Evolutionary conservation across 805 yeast genomes (phyloP).

Genomic region (Spencermartinsiella europaea): DNA sequence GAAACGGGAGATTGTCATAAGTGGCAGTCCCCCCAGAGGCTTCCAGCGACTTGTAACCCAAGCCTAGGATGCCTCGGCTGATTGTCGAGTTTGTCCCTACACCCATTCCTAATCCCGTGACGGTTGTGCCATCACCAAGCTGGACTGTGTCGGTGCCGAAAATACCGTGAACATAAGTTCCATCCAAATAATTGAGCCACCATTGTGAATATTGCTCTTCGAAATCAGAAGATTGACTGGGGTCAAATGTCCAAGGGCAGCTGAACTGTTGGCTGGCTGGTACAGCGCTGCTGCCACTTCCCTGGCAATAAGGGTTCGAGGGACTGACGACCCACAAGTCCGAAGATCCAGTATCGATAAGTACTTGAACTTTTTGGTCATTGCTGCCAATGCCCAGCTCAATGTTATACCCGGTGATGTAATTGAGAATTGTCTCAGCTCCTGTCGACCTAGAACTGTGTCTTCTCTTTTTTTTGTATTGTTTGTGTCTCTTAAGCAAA

Average conservation of each 20-base stretch:
- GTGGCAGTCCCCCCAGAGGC: conserved; percentile 22
- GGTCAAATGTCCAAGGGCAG: conserved; percentile 28
- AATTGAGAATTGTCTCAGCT: background rate
- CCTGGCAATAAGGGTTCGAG: conserved; percentile 40
- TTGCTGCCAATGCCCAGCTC: conserved; percentile 47
- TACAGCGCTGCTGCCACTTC: background rate
- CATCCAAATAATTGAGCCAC: conserved; percentile 37
- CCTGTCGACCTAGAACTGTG: background rate
- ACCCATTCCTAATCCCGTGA: conserved; percentile 70
- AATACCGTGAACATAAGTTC: conserved; percentile 46
- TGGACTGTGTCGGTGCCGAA: conserved; percentile 62
- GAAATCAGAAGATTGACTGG: conserved; percentile 29
- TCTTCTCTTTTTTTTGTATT: no score
- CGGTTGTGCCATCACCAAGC: conserved; percentile 44
- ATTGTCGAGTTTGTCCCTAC: conserved; percentile 60
- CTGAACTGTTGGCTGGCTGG: conserved; percentile 18
- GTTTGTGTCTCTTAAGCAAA: no score
- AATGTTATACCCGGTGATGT: background rate
- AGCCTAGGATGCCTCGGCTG: conserved; percentile 26
- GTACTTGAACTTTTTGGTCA: conserved; percentile 45
- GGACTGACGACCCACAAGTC: conserved; percentile 55
- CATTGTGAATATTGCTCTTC: conserved; percentile 11
- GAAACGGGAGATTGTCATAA: conserved; percentile 32
- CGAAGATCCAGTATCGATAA: conserved; percentile 72
- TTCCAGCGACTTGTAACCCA: conserved; percentile 17